phyloP scores from a whole-genome alignment of 2,329 filamentous ascomycete species.

The Fusarium abutilonis region DNA sequence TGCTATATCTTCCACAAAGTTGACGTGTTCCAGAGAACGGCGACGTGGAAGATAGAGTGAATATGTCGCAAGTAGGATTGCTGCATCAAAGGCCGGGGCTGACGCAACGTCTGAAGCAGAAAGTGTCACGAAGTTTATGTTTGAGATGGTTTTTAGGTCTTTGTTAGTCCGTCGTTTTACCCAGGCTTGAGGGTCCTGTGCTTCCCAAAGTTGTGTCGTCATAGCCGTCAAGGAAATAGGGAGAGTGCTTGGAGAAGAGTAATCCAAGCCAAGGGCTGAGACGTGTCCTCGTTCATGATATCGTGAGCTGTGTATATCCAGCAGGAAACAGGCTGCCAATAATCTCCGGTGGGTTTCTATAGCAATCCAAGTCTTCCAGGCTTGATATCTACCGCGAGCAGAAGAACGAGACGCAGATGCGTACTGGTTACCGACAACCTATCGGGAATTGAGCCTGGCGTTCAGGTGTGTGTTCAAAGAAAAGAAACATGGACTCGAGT shows the following conservation, averaged over 20 bases:
- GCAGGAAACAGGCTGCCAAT: slow-evolving; percentile 65
- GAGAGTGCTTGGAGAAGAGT: slow-evolving; percentile 49
- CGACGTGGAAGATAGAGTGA: slow-evolving; percentile 53
- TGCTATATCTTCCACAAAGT: slow-evolving; percentile 40
- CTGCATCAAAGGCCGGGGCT: slow-evolving; percentile 53
- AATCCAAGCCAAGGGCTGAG: slow-evolving; percentile 50
- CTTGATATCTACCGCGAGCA: slow-evolving; percentile 45
- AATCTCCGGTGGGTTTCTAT: slow-evolving; percentile 63
- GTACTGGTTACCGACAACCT: slow-evolving; percentile 53
- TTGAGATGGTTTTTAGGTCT: slow-evolving; percentile 41
- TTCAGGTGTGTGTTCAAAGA: slow-evolving; percentile 16
- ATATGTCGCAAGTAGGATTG: slow-evolving; percentile 54
- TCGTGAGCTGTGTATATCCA: slow-evolving; percentile 65
- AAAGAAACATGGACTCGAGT: slow-evolving; percentile 47
- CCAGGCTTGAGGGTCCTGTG: slow-evolving; percentile 59
- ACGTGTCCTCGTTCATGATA: slow-evolving; percentile 62
- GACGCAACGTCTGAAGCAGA: slow-evolving; percentile 51
- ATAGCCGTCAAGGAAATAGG: slow-evolving; percentile 59
- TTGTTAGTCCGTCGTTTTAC: slow-evolving; percentile 47
- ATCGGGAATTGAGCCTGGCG: slow-evolving; percentile 47
- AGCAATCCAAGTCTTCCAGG: slow-evolving; percentile 64
- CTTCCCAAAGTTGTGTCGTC: slow-evolving; percentile 61
- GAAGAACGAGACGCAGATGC: slow-evolving; percentile 39
- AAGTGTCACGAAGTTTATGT: slow-evolving; percentile 48
- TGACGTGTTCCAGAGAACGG: slow-evolving; percentile 43